Evolutionary conservation across 2,329 filamentous ascomycete species (phyloP), one percentile per base, ranked within the genome.

Genomic region (Fusarium sp.): DNA sequence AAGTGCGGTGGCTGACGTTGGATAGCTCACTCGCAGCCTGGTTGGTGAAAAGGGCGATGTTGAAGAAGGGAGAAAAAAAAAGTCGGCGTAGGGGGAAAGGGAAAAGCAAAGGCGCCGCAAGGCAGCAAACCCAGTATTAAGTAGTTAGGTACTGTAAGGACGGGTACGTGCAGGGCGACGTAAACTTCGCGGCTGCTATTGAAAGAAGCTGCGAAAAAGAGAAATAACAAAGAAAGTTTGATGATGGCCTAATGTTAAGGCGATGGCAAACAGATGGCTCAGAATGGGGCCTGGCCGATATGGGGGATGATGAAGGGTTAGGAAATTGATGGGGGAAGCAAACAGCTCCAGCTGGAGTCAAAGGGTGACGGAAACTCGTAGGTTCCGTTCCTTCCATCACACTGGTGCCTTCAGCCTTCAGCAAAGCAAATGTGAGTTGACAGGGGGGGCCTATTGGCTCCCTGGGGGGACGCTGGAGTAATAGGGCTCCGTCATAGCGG

Each of bases 61-160:
- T 68, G 69, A 68, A 65, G 67, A 61, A 72, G 55, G 64, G 67
- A 71, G 65, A 69, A 68, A 71, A 69, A 67, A 72, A 65, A 72
- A 62, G 57, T 70, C 48, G 64, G 67, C 35, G 68, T 64, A 62
- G 68, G 70, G 70, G 67, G 61, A 68, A 71, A 46, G 54, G 62
- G 59, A 62, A 69, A 73, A 63, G 70, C 54, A 72, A 64, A 60
- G 65, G 68, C 61, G 58, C 57, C 61, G 61, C 48, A 57, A 63
- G 54, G 62, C 62, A 65, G 60, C 50, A 70, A 51, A 60, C 62
- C 54, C 47, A 51, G 45, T 59, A 63, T 63, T 56, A 65, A 62
- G 59, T 48, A 62, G 51, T 46, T 43, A 40, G 57, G 47, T 45
- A 53, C 48, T 41, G 39, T 49, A 62, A 61, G 44, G 51, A 57